These are phyloP conservation scores for Mucor indicus DNA, from an alignment of 371 early-diverging fungal genomes.

Conservation along the genomic window DNA sequence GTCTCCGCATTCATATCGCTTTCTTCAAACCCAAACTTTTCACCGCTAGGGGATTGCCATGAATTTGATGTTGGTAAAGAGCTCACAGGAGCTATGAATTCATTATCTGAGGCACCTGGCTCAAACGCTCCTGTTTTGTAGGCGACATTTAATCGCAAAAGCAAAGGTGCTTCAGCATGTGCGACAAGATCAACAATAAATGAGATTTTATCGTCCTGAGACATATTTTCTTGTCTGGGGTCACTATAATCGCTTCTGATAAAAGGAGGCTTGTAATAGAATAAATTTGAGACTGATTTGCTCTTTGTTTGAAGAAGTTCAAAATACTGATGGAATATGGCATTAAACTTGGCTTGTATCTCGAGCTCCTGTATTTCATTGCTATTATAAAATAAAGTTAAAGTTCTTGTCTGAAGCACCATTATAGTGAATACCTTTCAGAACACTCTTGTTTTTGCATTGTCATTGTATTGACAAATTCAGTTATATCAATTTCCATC, in stretches of 20 bases:
- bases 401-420: background rate
- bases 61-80: conserved; percentile 56
- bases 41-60: conserved; percentile 24
- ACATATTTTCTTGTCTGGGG: conserved; percentile 1
- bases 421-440: conserved; percentile 31
- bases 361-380: conserved; percentile 39
- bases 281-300: conserved; percentile 40
- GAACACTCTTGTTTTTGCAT: conserved; percentile 36
- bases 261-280: conserved; percentile 65
- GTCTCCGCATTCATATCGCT: conserved; percentile 36
- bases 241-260: conserved; percentile 16
- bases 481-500: conserved; percentile 73
- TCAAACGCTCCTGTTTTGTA: too few species aligned
- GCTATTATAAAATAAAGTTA: background rate
- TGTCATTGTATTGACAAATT: conserved; percentile 62
- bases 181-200: conserved; percentile 46
- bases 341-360: conserved; percentile 47
- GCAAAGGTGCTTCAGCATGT: conserved; percentile 52
- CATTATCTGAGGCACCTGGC: conserved; percentile 7
- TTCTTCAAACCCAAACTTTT: conserved; percentile 41
- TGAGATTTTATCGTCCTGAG: conserved; percentile 32
- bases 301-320: conserved; percentile 47
- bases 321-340: conserved; percentile 62
- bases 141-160: conserved; percentile 58
- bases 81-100: conserved; percentile 48